Evolutionary conservation across 83 land plant species (phyloP).

Genomic region (Thuja plicata): DNA sequence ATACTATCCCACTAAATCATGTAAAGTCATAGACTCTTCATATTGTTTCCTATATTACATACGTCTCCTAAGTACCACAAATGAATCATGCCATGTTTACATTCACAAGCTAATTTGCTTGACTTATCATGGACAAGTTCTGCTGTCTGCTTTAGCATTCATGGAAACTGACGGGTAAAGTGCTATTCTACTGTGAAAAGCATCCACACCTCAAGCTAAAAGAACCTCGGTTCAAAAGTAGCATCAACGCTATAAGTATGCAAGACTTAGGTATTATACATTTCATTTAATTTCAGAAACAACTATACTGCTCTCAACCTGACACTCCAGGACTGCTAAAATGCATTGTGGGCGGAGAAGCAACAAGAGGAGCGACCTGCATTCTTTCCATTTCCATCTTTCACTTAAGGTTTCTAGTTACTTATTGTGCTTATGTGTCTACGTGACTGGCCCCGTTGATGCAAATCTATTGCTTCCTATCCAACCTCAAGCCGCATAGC

Average conservation of each 20-base stretch:
- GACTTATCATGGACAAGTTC: not conserved
- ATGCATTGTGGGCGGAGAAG: not conserved
- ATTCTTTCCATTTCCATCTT: not conserved
- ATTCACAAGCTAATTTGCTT: not conserved
- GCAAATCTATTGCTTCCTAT: not conserved
- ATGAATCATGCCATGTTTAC: not conserved
- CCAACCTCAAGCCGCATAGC: not conserved
- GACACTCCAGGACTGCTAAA: not conserved
- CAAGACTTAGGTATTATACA: not conserved
- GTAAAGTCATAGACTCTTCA: not conserved
- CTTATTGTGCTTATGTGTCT: not conserved
- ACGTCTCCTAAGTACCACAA: not conserved
- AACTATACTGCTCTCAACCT: not conserved
- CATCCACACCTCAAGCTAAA: not conserved
- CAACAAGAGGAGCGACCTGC: not conserved
- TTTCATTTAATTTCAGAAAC: not conserved
- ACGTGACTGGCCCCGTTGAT: not conserved
- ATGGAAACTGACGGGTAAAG: not conserved
- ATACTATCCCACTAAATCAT: not conserved
- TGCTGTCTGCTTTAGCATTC: not conserved
- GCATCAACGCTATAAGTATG: not conserved
- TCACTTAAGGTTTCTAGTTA: not conserved
- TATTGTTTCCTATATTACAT: not conserved
- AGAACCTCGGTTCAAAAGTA: not conserved
- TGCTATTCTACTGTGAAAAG: not conserved